Conservation (phyloP, 2,329 filamentous ascomycete genomes). For the Hymenoscyphus linearis region DNA sequence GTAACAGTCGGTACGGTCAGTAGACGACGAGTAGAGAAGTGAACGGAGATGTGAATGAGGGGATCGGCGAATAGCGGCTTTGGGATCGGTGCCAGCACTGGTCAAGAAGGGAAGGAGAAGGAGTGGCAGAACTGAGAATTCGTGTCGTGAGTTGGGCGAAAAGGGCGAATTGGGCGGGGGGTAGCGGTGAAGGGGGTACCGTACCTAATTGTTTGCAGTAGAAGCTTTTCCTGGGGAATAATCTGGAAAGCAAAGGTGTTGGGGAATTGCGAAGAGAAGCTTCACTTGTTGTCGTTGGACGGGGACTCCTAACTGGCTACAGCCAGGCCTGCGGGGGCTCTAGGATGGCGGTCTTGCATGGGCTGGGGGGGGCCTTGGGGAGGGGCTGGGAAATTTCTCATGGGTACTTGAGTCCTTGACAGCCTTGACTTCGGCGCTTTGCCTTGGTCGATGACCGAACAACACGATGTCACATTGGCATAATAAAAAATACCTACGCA, state of each 20-base stretch:
- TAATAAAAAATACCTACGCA: too few species aligned
- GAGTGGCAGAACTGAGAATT: too few species aligned
- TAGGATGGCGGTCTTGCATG: not conserved
- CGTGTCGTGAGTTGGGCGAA: not conserved
- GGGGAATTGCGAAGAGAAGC: not conserved
- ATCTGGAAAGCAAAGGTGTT: not conserved
- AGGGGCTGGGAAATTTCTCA: too few species aligned
- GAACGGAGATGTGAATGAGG: conserved; percentile 3
- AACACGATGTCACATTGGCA: too few species aligned
- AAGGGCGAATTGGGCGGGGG: conserved; percentile 2
- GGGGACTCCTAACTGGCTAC: not conserved
- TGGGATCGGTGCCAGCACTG: not conserved
- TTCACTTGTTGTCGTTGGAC: not conserved
- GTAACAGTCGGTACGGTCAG: too few species aligned
- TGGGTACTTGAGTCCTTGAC: too few species aligned
- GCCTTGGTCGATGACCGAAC: too few species aligned
- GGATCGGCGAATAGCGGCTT: conserved; percentile 1
- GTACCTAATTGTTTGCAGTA: not conserved
- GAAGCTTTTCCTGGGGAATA: not conserved
- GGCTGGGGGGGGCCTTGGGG: not conserved
- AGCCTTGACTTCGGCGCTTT: too few species aligned
- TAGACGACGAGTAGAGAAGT: conserved; percentile 1
- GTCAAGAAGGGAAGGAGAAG: not conserved
- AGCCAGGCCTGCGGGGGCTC: not conserved
- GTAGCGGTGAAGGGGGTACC: not conserved